These are phyloP conservation scores for Plantago major DNA, from an alignment of 257 asterid genomes.

Conservation along the genomic window DNA sequence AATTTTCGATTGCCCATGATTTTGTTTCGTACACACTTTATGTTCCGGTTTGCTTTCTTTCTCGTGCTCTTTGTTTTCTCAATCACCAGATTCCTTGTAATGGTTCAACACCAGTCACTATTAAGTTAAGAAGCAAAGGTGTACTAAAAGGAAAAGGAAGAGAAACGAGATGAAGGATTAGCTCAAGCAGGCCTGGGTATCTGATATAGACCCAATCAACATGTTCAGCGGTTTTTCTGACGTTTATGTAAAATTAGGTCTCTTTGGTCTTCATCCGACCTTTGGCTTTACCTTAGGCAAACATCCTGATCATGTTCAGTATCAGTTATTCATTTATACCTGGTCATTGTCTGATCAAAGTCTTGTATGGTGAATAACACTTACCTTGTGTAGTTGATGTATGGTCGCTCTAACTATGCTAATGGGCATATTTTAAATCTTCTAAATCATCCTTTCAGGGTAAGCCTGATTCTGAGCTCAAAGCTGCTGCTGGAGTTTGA, in stretches of 20 bases:
- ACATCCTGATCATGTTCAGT: not conserved
- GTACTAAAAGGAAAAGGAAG: not conserved
- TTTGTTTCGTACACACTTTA: no score
- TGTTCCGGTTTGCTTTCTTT: not conserved
- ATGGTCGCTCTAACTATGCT: not conserved
- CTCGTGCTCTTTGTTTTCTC: not conserved
- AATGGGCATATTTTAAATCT: not conserved
- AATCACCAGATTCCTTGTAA: not conserved
- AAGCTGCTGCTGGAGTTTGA: conserved; percentile 63
- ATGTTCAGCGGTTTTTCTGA: not conserved
- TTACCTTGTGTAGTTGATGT: not conserved
- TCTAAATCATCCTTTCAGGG: conserved; percentile 31
- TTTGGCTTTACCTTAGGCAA: not conserved
- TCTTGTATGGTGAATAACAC: not conserved
- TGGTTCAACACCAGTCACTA: not conserved
- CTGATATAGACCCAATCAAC: not conserved
- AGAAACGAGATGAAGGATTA: no score
- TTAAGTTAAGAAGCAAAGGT: not conserved
- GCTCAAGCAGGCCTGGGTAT: no score
- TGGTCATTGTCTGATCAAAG: not conserved
- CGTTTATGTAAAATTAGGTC: not conserved
- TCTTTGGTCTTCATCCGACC: not conserved
- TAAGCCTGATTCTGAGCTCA: conserved; percentile 43
- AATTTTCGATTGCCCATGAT: no score
- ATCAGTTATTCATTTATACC: not conserved